Evolutionary conservation across 164 flowering plant genomes (phyloP), one percentile per base, ranked within the genome.

Genomic region (Annona squamosa): DNA sequence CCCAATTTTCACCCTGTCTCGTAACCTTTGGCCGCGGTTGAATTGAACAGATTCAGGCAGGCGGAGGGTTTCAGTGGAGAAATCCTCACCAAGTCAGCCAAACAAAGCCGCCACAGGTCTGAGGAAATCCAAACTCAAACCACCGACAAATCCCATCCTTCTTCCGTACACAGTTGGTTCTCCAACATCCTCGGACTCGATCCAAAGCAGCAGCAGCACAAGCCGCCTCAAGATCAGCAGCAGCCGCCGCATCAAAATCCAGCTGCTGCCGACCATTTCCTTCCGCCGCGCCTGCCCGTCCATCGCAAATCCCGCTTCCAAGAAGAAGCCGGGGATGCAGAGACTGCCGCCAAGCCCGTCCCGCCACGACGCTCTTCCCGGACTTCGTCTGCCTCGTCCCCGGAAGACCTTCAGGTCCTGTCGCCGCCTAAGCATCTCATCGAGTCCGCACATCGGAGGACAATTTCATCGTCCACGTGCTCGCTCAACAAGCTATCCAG

Each of bases 271-370:
- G 52, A 46, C n/a, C 52, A 18, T 52, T 42, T 68, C 44, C 72
- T 68, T 47, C 87, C 82, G n/a, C 87, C 84, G 12, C 77, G 86
- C 16, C 86, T 64, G 63, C 74, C 86, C 0, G 13, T 65, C n/a
- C 65, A 48, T 63, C 84, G 91, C 3, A 85, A 68, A 63, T 82
- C 92, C n/a, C 81, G 92, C 19, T 90, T 90, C 79, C 86, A 85
- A 16, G 77, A 74, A 6, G 82, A 77, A 44, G 70, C 82, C 16
- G 41, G 83, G 9, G 67, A 80, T 12, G 46, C 82, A 4, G 73
- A 75, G 3, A 65, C 85, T 1, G 77, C 67, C 13, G 77, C 62
- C 10, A 18, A 18, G 75, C 79, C 79, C 1, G 72, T 69, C 46
- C 48, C 63, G 59, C 63, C 85, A 41, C 78, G 82, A 65, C 80